These are phyloP conservation scores for Ogataea degrootiae DNA, from an alignment of 805 yeast species.

Conservation along the genomic window DNA sequence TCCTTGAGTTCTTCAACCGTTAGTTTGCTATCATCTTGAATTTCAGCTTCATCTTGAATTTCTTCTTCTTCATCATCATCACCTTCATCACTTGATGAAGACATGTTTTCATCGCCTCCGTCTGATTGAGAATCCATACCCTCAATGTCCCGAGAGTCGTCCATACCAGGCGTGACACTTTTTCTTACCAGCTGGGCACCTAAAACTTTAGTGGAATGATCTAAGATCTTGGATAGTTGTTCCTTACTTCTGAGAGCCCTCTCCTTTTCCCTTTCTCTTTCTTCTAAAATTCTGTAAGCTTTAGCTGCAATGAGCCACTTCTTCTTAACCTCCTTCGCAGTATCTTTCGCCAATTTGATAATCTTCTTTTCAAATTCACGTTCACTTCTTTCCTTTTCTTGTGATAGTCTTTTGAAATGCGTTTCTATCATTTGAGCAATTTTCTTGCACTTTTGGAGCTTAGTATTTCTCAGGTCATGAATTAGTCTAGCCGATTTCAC, in stretches of 20 bases:
- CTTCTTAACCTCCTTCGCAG: slow-evolving; percentile 79
- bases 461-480: slow-evolving; percentile 58
- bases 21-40: slow-evolving; percentile 41
- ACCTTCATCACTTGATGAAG: slow-evolving; percentile 7
- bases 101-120: slow-evolving; percentile 21
- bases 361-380: slow-evolving; percentile 72
- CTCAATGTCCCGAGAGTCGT: slow-evolving; percentile 13
- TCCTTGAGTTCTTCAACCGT: slow-evolving; percentile 51
- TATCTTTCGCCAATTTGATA: slow-evolving; percentile 67
- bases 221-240: slow-evolving; percentile 81
- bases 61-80: slow-evolving; percentile 6
- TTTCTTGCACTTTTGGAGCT: slow-evolving; percentile 62
- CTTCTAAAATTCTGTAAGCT: slow-evolving; percentile 68
- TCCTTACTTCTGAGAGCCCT: slow-evolving; percentile 79
- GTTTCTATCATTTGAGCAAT: slow-evolving; percentile 79
- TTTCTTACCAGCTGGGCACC: slow-evolving; percentile 70
- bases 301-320: slow-evolving; percentile 90
- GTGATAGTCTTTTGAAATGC: slow-evolving; percentile 80
- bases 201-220: slow-evolving; percentile 83
- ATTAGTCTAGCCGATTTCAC: slow-evolving; percentile 64
- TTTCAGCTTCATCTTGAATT: neutral
- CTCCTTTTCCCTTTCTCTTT: slow-evolving; percentile 72
- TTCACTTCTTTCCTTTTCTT: slow-evolving; percentile 79
- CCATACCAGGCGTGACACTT: slow-evolving; percentile 27
- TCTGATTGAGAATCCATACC: slow-evolving; percentile 19